Conservation (phyloP, 148 eudicot genomes). For the Mesembryanthemum crystallinum region DNA sequence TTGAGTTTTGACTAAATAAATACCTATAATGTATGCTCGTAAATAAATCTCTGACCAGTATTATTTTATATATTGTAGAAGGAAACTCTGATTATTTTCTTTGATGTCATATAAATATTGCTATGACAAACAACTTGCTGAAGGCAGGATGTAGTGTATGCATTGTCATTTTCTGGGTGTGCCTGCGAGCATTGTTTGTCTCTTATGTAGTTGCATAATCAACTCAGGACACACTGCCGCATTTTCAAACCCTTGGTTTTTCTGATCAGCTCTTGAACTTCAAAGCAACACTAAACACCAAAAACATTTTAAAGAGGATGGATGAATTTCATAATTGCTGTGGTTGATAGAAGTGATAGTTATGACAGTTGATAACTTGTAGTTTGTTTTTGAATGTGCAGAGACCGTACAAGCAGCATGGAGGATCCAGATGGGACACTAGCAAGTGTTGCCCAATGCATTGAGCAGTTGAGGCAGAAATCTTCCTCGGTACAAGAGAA, state of each 20-base stretch:
- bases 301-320: neutral
- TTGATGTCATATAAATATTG: neutral
- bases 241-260: neutral
- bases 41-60: neutral
- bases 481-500: constrained; percentile 78
- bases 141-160: neutral
- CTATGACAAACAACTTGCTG: neutral
- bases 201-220: neutral
- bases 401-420: constrained; percentile 90
- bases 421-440: constrained; percentile 97
- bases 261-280: neutral
- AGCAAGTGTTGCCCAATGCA: constrained; percentile 96
- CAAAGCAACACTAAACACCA: neutral
- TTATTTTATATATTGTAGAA: neutral
- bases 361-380: constrained; percentile 4
- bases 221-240: neutral
- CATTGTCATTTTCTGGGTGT: neutral
- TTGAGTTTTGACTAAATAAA: no score
- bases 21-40: neutral
- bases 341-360: neutral
- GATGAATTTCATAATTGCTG: neutral
- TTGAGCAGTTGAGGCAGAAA: constrained; percentile 92
- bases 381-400: constrained; percentile 34
- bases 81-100: neutral
- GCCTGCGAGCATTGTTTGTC: neutral